phyloP scores from a whole-genome alignment of 2,329 filamentous ascomycete genomes.

The Pseudogymnoascus sp. region DNA sequence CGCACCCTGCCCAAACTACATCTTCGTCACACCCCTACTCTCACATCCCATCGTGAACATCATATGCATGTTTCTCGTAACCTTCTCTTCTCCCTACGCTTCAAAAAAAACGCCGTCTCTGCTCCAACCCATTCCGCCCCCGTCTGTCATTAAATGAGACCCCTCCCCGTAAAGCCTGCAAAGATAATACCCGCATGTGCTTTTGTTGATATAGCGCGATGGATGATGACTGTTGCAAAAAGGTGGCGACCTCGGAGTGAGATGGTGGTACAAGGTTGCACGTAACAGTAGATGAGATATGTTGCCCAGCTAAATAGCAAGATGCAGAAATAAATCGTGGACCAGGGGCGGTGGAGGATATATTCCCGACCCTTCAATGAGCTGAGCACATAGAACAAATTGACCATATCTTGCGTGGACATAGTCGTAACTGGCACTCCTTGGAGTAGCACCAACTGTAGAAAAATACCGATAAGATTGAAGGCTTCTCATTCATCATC shows the following conservation, averaged over 20 bases:
- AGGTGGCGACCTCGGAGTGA: neutral
- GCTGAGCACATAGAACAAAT: neutral
- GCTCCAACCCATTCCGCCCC: neutral
- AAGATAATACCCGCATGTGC: neutral
- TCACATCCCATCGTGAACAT: neutral
- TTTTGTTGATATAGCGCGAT: neutral
- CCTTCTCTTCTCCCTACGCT: neutral
- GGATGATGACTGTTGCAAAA: neutral
- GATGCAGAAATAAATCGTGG: neutral
- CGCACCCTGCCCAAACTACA: neutral
- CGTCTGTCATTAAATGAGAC: neutral
- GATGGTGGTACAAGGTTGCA: neutral
- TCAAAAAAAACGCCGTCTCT: neutral
- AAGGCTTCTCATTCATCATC: neutral
- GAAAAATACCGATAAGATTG: neutral
- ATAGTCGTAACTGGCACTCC: neutral
- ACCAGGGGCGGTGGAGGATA: neutral
- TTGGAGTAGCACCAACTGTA: neutral
- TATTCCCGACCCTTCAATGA: neutral
- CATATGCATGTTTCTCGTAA: conserved; percentile 7
- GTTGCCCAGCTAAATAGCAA: neutral
- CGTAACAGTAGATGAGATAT: neutral
- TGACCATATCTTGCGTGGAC: neutral
- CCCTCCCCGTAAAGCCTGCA: neutral
- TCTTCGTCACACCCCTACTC: neutral